Percentiles rank a stretch among this genome's conserved stretches.
Conservation (phyloP, 352 stramenopile species). For the Phytophthora meadii region DNA sequence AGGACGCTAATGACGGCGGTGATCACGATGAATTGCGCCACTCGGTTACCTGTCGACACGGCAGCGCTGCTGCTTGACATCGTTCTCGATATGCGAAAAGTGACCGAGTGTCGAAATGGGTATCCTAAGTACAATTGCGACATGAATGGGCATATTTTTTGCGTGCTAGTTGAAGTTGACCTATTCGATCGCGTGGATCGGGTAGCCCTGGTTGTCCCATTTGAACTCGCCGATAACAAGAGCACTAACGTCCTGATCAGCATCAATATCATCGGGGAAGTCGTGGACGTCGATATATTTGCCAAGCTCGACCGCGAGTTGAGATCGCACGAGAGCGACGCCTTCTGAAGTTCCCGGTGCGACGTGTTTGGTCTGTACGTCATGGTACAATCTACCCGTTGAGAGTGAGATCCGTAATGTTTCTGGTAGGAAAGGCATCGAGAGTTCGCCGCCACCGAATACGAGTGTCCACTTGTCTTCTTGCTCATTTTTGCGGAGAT, state of each 20-base stretch:
- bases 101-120: conserved; percentile 1
- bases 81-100: conserved; percentile 1
- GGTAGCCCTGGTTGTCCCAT: conserved; percentile 51
- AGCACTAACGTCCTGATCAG: conserved; percentile 5
- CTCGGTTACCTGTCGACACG: conserved; percentile 55
- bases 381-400: conserved; percentile 79
- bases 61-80: conserved; percentile 25
- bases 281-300: conserved; percentile 64
- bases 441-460: conserved; percentile 65
- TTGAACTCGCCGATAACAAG: conserved; percentile 57
- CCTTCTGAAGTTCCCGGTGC: conserved; percentile 31
- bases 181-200: conserved; percentile 56
- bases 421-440: conserved; percentile 59
- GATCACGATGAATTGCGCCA: conserved; percentile 69
- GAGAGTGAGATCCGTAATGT: conserved; percentile 67
- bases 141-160: not conserved
- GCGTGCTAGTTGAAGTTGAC: conserved; percentile 20
- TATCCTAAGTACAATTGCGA: too few species aligned
- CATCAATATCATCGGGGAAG: conserved; percentile 24
- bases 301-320: conserved; percentile 75
- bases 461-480: conserved; percentile 47
- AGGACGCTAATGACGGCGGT: conserved; percentile 59
- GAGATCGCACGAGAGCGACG: conserved; percentile 70
- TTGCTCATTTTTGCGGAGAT: conserved; percentile 42
- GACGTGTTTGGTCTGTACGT: conserved; percentile 61